Base-by-base conservation (phyloP, 1,284 basidiomycete species). In the Moniliophthora roreri region DNA sequence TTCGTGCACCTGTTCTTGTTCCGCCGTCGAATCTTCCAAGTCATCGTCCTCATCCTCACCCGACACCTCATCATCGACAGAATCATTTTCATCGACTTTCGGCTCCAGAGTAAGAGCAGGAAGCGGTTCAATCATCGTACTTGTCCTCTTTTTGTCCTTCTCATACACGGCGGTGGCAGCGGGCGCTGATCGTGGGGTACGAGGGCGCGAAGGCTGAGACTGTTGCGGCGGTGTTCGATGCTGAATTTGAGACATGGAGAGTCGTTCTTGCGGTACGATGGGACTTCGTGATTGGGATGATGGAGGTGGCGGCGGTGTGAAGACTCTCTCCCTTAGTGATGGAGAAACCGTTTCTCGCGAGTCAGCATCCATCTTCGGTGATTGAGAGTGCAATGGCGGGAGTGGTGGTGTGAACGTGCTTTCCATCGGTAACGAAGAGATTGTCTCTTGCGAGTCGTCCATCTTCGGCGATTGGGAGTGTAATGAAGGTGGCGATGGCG, bases 1-100 rank as follows among this genome's bases (percentile, higher is more conserved):
- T 65, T 57, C 48, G 56, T 62, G 46, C 60, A 52, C 50, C 65
- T 60, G n/a, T 62, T 52, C 34, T 35, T 36, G 57, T 53, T 59
- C 57, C 48, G 50, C 45, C 53, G 42, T 47, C 59, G 42, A 8
- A 53, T 50, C 10, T 63, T 58, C 16, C 52, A 51, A 15, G 53
- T 50, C 56, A 35, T 48, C 34, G 9, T 46, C 44, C 15, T 15
- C 23, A 15, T 26, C 20, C 6, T 23, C 3, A n/a, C 16, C 24
- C 8, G 13, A 16, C n/a, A 16, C n/a, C 6, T 11, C 24, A 10
- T 46, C 44, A 32, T 9, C n/a, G 13, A 15, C 26, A 54, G 41
- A n/a, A 44, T 51, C 45, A 55, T 53, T 28, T 55, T 56, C 35
- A 53, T 57, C 23, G n/a, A 16, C 16, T 7, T 44, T n/a, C 20